Conservation (phyloP, 495 filamentous ascomycete genomes). For the Podospora appendiculata region DNA sequence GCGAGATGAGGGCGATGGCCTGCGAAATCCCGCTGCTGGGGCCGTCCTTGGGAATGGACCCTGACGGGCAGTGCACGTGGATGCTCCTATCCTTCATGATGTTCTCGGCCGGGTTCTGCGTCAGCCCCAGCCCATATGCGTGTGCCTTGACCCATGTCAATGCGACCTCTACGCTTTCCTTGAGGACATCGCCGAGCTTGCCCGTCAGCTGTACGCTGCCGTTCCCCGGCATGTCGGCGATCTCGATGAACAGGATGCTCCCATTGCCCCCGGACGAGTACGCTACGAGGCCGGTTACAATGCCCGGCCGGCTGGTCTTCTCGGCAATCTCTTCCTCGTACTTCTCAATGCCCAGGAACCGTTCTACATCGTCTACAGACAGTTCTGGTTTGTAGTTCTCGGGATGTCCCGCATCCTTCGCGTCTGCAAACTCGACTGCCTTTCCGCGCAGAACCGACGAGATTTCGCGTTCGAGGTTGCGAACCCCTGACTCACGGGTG, state of each 20-base stretch:
- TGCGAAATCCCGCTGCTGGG: conserved; percentile 87
- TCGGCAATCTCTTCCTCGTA: conserved; percentile 96
- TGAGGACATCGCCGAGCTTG: conserved; percentile 95
- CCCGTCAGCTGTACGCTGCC: conserved; percentile 95
- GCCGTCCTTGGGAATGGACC: conserved; percentile 91
- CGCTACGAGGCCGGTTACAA: conserved; percentile 96
- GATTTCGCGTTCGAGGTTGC: conserved; percentile 92
- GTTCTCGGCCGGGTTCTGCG: conserved; percentile 72
- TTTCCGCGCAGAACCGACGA: conserved; percentile 91
- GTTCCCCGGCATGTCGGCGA: conserved; percentile 91
- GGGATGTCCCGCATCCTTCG: conserved; percentile 64
- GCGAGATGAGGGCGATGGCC: conserved; percentile 83
- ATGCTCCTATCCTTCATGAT: conserved; percentile 94
- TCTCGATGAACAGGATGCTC: conserved; percentile 96
- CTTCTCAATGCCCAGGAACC: conserved; percentile 86
- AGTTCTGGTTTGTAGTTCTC: conserved; percentile 69
- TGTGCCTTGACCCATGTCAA: conserved; percentile 95
- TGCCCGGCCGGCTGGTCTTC: conserved; percentile 76
- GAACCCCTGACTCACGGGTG: conserved; percentile 95
- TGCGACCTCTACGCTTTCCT: conserved; percentile 94
- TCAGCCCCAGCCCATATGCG: conserved; percentile 83
- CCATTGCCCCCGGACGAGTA: conserved; percentile 90
- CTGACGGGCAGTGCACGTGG: conserved; percentile 93
- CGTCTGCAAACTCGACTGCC: conserved; percentile 89
- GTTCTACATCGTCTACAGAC: conserved; percentile 70